Evolutionary conservation across 2,329 filamentous ascomycete species (phyloP), one percentile per base, ranked within the genome.

Genomic region (Aspergillus bombycis): DNA sequence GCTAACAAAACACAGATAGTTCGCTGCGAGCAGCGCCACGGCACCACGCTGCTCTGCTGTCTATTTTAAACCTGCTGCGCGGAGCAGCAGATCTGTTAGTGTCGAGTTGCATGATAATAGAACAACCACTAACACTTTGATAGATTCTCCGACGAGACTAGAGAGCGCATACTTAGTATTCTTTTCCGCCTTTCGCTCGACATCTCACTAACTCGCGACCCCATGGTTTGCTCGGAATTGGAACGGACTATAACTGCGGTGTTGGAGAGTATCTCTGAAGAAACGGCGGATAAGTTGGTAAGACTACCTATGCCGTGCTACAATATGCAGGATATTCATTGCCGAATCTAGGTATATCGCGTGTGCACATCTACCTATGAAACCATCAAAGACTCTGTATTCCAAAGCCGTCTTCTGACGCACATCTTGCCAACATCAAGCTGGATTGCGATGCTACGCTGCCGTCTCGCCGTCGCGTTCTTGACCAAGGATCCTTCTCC

Each of bases 381-480:
- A 19, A 79, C 77, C 0, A 81, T 80, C 34, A 70, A 74, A 60
- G 75, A 80, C 54, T 62, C 72, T 16, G 68, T 69, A 32, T 72
- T 82, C 6, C 80, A 81, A 67, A 76, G 71, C 55, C 77, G 77
- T 46, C 68, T 82, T 12, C 67, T 82, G 9, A 74, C 71, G 36
- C 75, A 81, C 58, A 78, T 82, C 23, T 64, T 76, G 16, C 78
- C 80, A 23, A 75, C 73, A 4, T 76, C 74, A 11, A 67, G 69
- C 14, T 71, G 73, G 63, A 74, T 79, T 28, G 75, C 77, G n/a
- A 60, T 72, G n/a, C 66, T 81, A n/a, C 73, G 80, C 54, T 77
- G 75, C 46, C 76, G 77, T 21, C 75, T 83, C 5, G 78, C 79
- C 14, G 55, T 74, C 23, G 70, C 75, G 11, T 80, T 79, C 58